These are phyloP conservation scores for Fusarium coicis DNA, from an alignment of 2,329 filamentous ascomycete genomes.

Conservation along the genomic window DNA sequence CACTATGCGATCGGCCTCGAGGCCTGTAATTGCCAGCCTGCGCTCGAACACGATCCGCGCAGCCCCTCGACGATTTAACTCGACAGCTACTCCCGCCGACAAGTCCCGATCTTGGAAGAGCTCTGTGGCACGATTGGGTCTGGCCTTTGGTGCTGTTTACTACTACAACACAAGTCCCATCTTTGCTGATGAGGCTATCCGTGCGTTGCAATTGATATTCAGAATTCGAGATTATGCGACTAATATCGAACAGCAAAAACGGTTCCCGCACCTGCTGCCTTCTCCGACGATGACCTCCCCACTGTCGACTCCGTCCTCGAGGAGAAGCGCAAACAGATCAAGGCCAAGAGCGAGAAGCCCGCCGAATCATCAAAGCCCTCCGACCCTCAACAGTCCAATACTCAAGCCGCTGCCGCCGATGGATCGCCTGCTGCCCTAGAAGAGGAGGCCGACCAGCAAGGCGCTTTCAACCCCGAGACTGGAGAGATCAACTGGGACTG, in stretches of 20 bases:
- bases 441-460: constrained; percentile 85
- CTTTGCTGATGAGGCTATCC: constrained; percentile 83
- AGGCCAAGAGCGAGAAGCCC: constrained; percentile 46
- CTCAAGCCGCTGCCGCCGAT: constrained; percentile 42
- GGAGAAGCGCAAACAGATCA: constrained; percentile 66
- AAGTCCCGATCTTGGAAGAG: constrained; percentile 87
- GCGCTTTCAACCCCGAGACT: constrained; percentile 97
- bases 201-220: constrained; percentile 62
- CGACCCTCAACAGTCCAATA: constrained; percentile 43
- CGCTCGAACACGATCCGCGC: constrained; percentile 53
- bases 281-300: constrained; percentile 66
- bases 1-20: constrained; percentile 60
- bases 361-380: constrained; percentile 30
- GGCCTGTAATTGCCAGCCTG: constrained; percentile 55
- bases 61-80: constrained; percentile 62
- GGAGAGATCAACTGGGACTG: constrained; percentile 99
- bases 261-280: constrained; percentile 59
- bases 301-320: constrained; percentile 76
- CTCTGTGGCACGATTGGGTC: constrained; percentile 75
- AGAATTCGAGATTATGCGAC: neutral
- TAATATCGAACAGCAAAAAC: constrained; percentile 42
- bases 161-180: constrained; percentile 92
- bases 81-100: constrained; percentile 63
- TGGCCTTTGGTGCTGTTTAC: constrained; percentile 83
- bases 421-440: constrained; percentile 69